phyloP scores from a whole-genome alignment of 768 basidiomycete species.

The Tricholoma bakamatsutake region DNA sequence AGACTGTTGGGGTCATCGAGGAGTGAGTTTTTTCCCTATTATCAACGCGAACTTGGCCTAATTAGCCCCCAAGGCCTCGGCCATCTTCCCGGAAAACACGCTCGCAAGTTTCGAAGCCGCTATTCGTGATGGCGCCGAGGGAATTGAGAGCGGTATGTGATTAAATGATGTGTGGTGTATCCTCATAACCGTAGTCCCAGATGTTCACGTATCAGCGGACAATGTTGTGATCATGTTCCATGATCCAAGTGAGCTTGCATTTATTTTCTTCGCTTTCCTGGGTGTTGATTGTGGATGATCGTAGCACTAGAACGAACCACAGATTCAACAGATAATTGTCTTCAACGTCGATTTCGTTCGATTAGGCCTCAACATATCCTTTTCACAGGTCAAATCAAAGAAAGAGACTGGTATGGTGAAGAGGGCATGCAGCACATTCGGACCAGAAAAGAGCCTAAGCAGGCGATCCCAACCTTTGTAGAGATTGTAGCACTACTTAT shows the following conservation, averaged over 20 bases:
- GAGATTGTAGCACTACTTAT: slow-evolving; percentile 79
- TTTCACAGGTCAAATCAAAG: slow-evolving; percentile 55
- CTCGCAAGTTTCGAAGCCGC: slow-evolving; percentile 93
- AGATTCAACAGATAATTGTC: slow-evolving; percentile 52
- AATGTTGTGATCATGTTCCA: slow-evolving; percentile 93
- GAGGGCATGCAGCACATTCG: slow-evolving; percentile 73
- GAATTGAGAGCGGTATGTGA: slow-evolving; percentile 92
- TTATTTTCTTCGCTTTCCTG: slow-evolving; percentile 10
- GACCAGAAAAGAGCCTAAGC: slow-evolving; percentile 75
- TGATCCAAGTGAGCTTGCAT: slow-evolving; percentile 58
- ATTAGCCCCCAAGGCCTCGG: slow-evolving; percentile 57
- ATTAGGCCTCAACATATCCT: background rate
- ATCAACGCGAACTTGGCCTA: background rate
- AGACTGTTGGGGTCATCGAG: slow-evolving; percentile 69
- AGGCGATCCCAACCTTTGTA: slow-evolving; percentile 85
- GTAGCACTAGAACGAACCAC: slow-evolving; percentile 75
- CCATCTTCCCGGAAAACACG: slow-evolving; percentile 91
- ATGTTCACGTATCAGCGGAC: slow-evolving; percentile 92
- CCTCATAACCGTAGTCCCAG: slow-evolving; percentile 59
- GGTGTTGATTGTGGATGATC: background rate
- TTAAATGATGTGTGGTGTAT: slow-evolving; percentile 25
- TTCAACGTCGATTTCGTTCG: background rate
- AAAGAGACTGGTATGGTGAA: slow-evolving; percentile 65
- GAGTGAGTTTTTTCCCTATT: slow-evolving; percentile 27
- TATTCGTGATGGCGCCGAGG: slow-evolving; percentile 92